A percentile compares a stretch with the other conserved stretches of the same genome.
Conservation (phyloP, 345 rosid genomes). For the Microcos paniculata region DNA sequence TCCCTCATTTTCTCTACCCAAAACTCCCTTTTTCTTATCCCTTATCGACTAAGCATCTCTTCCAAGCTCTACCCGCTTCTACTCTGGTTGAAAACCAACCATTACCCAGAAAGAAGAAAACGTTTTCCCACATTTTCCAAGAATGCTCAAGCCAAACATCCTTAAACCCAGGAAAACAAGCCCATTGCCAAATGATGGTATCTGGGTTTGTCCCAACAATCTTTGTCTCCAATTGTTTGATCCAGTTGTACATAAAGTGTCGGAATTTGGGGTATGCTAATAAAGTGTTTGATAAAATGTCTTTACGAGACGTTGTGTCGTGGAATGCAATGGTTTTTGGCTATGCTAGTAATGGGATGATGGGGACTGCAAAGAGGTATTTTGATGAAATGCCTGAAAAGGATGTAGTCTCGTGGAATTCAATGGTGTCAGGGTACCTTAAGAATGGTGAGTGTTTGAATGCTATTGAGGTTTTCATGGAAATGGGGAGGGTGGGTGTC, state of each 20-base stretch:
- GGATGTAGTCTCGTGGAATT: conserved; percentile 90
- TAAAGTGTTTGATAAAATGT: conserved; percentile 69
- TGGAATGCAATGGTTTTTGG: conserved; percentile 71
- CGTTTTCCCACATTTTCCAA: conserved; percentile 67
- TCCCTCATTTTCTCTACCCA: conserved; percentile 9
- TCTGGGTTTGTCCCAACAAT: conserved; percentile 71
- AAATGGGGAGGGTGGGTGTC: conserved; percentile 52
- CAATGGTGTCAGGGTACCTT: conserved; percentile 72
- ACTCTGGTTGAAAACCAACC: conserved; percentile 28
- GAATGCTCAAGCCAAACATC: conserved; percentile 56
- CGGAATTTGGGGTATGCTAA: conserved; percentile 43
- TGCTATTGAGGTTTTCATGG: conserved; percentile 45
- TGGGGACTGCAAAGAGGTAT: conserved; percentile 45
- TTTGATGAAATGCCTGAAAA: conserved; percentile 61
- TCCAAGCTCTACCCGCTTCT: conserved; percentile 28
- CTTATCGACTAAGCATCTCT: background rate
- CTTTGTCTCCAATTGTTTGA: conserved; percentile 72
- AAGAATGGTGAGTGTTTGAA: conserved; percentile 51
- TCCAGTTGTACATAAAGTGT: conserved; percentile 57
- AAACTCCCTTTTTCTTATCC: conserved; percentile 16
- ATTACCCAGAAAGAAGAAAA: conserved; percentile 28
- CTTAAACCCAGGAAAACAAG: conserved; percentile 61
- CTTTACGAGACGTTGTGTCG: conserved; percentile 60
- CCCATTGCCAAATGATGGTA: conserved; percentile 70
- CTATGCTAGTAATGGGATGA: conserved; percentile 47